Evolutionary conservation across 768 basidiomycete species (phyloP).

Genomic region (Lyophyllum shimeji): DNA sequence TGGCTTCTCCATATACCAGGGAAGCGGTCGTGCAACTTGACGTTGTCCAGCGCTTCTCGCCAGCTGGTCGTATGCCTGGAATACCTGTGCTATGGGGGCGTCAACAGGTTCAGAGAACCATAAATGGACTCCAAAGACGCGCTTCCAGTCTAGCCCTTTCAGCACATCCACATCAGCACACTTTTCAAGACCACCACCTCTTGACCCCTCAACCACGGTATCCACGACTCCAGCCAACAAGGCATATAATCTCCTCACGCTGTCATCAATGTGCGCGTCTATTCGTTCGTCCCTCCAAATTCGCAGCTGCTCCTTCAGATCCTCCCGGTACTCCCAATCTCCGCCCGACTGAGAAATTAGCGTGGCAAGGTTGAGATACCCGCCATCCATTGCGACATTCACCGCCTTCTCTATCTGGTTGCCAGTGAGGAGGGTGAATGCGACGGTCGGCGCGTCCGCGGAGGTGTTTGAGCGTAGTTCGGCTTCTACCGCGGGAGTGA

Average conservation of each 20-base stretch:
- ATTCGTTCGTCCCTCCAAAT: conserved; percentile 82
- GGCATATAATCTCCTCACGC: conserved; percentile 78
- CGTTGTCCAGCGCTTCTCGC: conserved; percentile 32
- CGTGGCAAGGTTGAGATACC: conserved; percentile 84
- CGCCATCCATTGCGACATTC: conserved; percentile 67
- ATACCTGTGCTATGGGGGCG: conserved; percentile 67
- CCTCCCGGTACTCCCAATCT: conserved; percentile 68
- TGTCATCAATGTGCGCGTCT: conserved; percentile 64
- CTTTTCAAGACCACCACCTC: conserved; percentile 48
- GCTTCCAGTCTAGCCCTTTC: conserved; percentile 89
- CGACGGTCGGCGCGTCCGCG: conserved; percentile 43
- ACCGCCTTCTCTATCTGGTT: conserved; percentile 87
- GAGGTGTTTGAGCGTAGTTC: conserved; percentile 50
- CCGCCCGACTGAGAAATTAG: conserved; percentile 86
- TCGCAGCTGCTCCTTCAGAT: conserved; percentile 71
- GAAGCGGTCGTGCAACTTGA: conserved; percentile 52
- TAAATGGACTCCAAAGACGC: conserved; percentile 83
- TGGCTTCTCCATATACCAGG: conserved; percentile 46
- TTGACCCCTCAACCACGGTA: conserved; percentile 54
- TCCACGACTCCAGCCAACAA: conserved; percentile 74
- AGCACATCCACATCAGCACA: conserved; percentile 61
- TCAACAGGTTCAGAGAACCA: conserved; percentile 85
- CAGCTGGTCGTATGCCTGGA: conserved; percentile 55
- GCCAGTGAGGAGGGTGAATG: conserved; percentile 82
- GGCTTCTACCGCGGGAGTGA: conserved; percentile 67